These are phyloP conservation scores for Candida namnaoensis DNA, from an alignment of 805 yeast species.

Conservation along the genomic window DNA sequence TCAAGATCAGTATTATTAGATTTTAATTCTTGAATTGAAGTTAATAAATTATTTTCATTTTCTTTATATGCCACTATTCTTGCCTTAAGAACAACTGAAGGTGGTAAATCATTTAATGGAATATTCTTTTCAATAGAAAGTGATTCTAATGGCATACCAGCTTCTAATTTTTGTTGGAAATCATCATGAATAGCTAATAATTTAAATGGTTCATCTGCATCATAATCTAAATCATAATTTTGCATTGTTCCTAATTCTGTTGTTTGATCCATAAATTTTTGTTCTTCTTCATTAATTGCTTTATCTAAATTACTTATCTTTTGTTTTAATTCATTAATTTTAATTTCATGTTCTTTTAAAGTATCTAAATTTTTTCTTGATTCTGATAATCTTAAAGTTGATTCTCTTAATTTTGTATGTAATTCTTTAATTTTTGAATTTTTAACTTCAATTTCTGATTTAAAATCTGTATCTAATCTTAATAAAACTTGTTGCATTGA, in stretches of 20 bases:
- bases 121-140: constrained; percentile 10
- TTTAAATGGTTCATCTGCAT: constrained; percentile 89
- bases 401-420: constrained; percentile 48
- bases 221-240: constrained; percentile 49
- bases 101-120: constrained; percentile 21
- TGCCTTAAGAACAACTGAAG: constrained; percentile 50
- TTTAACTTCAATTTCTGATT: constrained; percentile 44
- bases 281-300: constrained; percentile 57
- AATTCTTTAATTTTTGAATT: constrained; percentile 41
- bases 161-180: constrained; percentile 32
- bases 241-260: constrained; percentile 28
- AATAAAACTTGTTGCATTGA: constrained; percentile 42
- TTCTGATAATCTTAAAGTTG: constrained; percentile 41
- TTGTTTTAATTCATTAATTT: constrained; percentile 40
- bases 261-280: constrained; percentile 36
- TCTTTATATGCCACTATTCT: constrained; percentile 72
- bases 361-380: constrained; percentile 42
- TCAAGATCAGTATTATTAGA: constrained; percentile 51
- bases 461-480: constrained; percentile 50
- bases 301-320: constrained; percentile 50
- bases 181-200: constrained; percentile 51
- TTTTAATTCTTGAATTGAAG: constrained; percentile 43
- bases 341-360: constrained; percentile 34
- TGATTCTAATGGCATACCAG: constrained; percentile 19
- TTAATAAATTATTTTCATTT: constrained; percentile 50